phyloP scores from a whole-genome alignment of 176 grass and related monocot species.

The Avena eriantha region DNA sequence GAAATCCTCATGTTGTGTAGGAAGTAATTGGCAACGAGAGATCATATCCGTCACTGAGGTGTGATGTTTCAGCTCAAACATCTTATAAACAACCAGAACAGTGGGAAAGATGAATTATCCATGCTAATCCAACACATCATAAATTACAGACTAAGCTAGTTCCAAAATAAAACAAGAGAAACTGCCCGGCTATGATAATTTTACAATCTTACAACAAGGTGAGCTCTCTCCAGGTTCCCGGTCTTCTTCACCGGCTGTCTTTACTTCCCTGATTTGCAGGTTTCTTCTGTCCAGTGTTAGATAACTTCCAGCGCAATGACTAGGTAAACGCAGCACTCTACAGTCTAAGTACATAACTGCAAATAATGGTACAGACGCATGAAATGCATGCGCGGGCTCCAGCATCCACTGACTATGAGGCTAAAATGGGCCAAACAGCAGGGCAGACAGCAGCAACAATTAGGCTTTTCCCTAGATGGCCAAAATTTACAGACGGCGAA shows the following conservation, averaged over 20 bases:
- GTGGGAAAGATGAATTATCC: conserved; percentile 9
- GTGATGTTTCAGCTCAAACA: neutral
- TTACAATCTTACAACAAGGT: conserved; percentile 61
- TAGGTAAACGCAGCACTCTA: conserved; percentile 57
- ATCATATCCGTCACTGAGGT: neutral
- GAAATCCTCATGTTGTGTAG: neutral
- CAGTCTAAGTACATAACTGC: conserved; percentile 54
- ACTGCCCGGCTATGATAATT: conserved; percentile 43
- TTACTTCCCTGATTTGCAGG: conserved; percentile 44
- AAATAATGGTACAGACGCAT: conserved; percentile 55
- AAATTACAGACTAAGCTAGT: conserved; percentile 42
- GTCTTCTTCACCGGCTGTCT: conserved; percentile 50
- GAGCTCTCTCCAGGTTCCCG: conserved; percentile 56
- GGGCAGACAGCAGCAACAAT: conserved; percentile 24
- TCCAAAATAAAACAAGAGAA: conserved; percentile 14
- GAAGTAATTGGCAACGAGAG: neutral
- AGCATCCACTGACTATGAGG: conserved; percentile 36
- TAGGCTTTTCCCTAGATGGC: conserved; percentile 52
- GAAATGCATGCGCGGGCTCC: conserved; percentile 24
- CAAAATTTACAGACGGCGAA: conserved; percentile 60
- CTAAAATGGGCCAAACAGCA: conserved; percentile 32
- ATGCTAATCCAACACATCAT: conserved; percentile 35
- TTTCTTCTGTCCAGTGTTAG: conserved; percentile 57
- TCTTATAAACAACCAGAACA: conserved; percentile 11
- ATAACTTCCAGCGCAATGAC: conserved; percentile 48